Evolutionary conservation across 345 rosid species (phyloP), one percentile per base, ranked within the genome.

Genomic region (Salix purpurea): DNA sequence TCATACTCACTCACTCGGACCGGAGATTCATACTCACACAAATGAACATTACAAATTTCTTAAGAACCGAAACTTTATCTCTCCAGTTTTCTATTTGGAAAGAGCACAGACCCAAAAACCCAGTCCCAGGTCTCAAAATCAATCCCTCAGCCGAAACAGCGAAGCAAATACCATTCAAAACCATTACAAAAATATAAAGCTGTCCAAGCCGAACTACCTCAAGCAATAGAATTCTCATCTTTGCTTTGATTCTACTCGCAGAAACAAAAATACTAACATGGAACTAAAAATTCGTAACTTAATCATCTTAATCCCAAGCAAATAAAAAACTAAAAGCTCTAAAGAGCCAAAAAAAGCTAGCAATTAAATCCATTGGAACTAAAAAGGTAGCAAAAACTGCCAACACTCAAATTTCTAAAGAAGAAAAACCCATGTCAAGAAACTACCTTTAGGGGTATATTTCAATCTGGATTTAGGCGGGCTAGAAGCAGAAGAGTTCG

Each of bases 391-490:
- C 74, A 62, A 72, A 70, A 52, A 30, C 64, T 66, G 32, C 32
- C 74, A 67, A 73, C 36, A 9, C 46, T 32, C 21, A 65, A 34
- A 16, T 11, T 48, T 65, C 71, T 34, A 16, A 39, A 66, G 76
- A 74, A 21, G 39, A 67, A 54, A 70, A 72, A 64, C 67, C 62
- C 75, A 58, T 32, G 50, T 37, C 65, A 64, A 74, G 65, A 74
- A 75, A 82, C 42, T 39, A 88, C 98, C 97, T 89, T 90, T 87
- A 14, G 96, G 92, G 70, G 93, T 92, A 30, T 74, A 78, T 86
- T 80, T 92, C 84, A 84, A 44, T 84, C 87, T 86, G 76, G 92
- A 87, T 34, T 89, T 84, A 82, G 96, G 90, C 44, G 91, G 97
- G 69, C 87, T 89, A 62, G 72, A 79, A 39, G 44, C 54, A 70